These are phyloP conservation scores for Kockovaella imperatae DNA, from an alignment of 768 basidiomycete genomes.

Conservation along the genomic window DNA sequence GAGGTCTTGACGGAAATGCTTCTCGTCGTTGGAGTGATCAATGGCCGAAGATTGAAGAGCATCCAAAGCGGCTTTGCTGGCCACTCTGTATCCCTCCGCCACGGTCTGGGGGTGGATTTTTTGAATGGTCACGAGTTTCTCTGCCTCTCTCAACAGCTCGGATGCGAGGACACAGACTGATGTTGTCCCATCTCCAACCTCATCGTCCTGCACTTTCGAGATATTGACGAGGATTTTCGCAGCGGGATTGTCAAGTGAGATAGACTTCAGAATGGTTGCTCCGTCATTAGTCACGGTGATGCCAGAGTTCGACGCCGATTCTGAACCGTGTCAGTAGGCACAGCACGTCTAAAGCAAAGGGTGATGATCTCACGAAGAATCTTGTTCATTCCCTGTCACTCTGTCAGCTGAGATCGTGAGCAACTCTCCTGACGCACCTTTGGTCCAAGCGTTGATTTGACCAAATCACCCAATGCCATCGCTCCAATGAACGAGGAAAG, in stretches of 20 bases:
- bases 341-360: neutral
- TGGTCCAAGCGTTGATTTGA: slow-evolving; percentile 95
- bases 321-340: slow-evolving; percentile 11
- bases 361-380: slow-evolving; percentile 58
- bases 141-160: slow-evolving; percentile 87
- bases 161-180: slow-evolving; percentile 76
- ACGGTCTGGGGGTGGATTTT: slow-evolving; percentile 98
- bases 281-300: slow-evolving; percentile 99
- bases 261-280: slow-evolving; percentile 94
- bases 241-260: slow-evolving; percentile 94
- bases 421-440: slow-evolving; percentile 48
- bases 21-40: slow-evolving; percentile 69
- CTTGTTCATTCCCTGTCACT: slow-evolving; percentile 86
- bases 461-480: slow-evolving; percentile 91
- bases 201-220: slow-evolving; percentile 99
- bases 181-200: slow-evolving; percentile 76
- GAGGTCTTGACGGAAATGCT: slow-evolving; percentile 74
- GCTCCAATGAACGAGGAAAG: slow-evolving; percentile 97
- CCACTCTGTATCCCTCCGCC: slow-evolving; percentile 91
- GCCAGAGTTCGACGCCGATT: slow-evolving; percentile 65
- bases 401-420: neutral
- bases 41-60: slow-evolving; percentile 74
- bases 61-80: slow-evolving; percentile 70
- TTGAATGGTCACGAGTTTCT: slow-evolving; percentile 72
- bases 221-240: slow-evolving; percentile 99